Evolutionary conservation across 805 yeast species (phyloP).

Genomic region (Saturnispora mendoncae): DNA sequence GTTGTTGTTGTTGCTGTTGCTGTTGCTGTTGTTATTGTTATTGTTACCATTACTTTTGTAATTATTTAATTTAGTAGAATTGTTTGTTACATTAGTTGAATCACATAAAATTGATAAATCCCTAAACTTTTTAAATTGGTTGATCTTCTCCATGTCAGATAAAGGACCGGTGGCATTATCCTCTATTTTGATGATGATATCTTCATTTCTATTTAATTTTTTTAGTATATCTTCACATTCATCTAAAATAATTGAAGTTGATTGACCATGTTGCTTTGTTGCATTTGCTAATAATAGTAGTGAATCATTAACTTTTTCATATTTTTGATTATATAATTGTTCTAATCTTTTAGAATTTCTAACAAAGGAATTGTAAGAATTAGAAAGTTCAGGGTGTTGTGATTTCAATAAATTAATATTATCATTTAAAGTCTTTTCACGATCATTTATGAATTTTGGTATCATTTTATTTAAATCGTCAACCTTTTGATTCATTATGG

Average conservation of each 20-base stretch:
- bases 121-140: constrained; percentile 11
- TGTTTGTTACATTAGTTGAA: constrained; percentile 3
- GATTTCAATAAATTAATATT: constrained; percentile 32
- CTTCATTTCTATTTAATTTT: constrained; percentile 21
- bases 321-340: constrained; percentile 38
- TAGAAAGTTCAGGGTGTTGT: constrained; percentile 42
- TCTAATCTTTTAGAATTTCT: constrained; percentile 43
- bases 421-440: constrained; percentile 28
- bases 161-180: constrained; percentile 9
- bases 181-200: constrained; percentile 16
- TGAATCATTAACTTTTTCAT: constrained; percentile 34
- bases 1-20: background rate
- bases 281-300: constrained; percentile 36
- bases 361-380: constrained; percentile 40
- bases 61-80: background rate
- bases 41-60: background rate
- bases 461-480: constrained; percentile 31
- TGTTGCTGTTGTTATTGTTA: background rate
- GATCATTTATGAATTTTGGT: constrained; percentile 30
- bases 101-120: constrained; percentile 12
- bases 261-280: constrained; percentile 41
- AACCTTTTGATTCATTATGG: constrained; percentile 38
- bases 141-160: constrained; percentile 9
- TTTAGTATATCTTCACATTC: constrained; percentile 40
- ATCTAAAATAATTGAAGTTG: constrained; percentile 35